phyloP scores from a whole-genome alignment of 768 basidiomycete species.

The Cytidiella melzeri region DNA sequence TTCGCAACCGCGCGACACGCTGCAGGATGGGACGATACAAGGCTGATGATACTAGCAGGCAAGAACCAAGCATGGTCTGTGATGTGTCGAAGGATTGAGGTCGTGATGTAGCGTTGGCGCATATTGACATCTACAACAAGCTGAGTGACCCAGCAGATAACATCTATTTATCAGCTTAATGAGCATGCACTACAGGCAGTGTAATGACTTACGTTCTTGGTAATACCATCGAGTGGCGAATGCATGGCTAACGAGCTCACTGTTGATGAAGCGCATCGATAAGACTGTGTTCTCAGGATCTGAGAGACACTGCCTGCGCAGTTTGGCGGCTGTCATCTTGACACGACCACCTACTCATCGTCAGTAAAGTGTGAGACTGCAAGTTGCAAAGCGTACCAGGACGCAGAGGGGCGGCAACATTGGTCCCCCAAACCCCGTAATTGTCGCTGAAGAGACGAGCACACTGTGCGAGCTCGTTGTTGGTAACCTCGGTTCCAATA shows the following conservation, averaged over 20 bases:
- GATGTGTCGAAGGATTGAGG: slow-evolving; percentile 23
- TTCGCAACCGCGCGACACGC: slow-evolving; percentile 25
- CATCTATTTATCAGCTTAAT: slow-evolving; percentile 9
- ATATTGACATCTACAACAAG: slow-evolving; percentile 24
- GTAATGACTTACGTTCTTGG: slow-evolving; percentile 15
- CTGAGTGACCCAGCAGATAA: slow-evolving; percentile 30
- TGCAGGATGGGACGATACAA: slow-evolving; percentile 29
- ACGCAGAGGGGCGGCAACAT: slow-evolving; percentile 9
- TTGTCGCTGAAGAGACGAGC: slow-evolving; percentile 25
- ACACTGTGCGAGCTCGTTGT: slow-evolving; percentile 16
- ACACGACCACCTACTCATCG: slow-evolving; percentile 5
- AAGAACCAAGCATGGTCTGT: slow-evolving; percentile 11
- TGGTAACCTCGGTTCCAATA: slow-evolving; percentile 2
- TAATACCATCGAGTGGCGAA: slow-evolving; percentile 28
- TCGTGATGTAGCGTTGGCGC: slow-evolving; percentile 27
- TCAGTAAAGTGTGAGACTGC: not conserved
- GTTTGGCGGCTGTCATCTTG: slow-evolving; percentile 3
- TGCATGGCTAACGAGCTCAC: slow-evolving; percentile 25
- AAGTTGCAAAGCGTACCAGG: slow-evolving; percentile 4
- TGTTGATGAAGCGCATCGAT: slow-evolving; percentile 13
- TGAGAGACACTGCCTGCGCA: slow-evolving; percentile 8
- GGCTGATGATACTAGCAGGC: slow-evolving; percentile 22
- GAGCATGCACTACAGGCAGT: not conserved
- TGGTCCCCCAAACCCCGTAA: slow-evolving; percentile 26
- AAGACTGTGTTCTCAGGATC: slow-evolving; percentile 17